Evolutionary conservation across 2,329 filamentous ascomycete genomes (phyloP), one percentile per base, ranked within the genome.

Genomic region (Hirsutella thompsonii): DNA sequence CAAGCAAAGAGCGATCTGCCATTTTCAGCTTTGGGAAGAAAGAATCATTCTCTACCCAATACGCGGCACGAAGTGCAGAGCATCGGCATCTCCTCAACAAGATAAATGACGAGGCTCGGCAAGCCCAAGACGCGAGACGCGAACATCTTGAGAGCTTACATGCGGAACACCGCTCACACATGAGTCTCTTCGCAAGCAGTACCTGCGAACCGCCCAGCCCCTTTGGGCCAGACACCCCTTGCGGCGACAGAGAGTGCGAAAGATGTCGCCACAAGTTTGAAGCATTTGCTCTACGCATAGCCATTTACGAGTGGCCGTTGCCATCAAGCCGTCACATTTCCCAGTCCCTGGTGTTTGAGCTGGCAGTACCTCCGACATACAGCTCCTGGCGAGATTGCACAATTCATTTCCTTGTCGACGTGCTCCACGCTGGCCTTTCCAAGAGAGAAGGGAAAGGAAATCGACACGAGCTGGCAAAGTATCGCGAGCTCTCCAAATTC

Each of bases 331-430:
- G 40, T 0, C 5, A 44, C 0, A 20, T 56, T 10, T 60, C 61
- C 0, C 67, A 70, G 42, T 58, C 69, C 0, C 60, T 63, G 0
- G 58, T 79, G 0, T 79, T 79, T 38, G 75, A 79, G 46, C 54
- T 79, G 0, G 39, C 47, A 0, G 45, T 64, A 0, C 73, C 74
- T 0, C 4, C 19, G 0, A 21, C 50, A 0, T 67, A 72, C 33
- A 47, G 47, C 3, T 37, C 47, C 4, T 78, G 74, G 74, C 57
- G 73, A 10, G 65, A 75, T 39, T 47, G 51, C 1, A 71, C 68
- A 0, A 39, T 60, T 0, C 65, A 55, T 38, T 30, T 76, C 2
- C 42, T 68, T 0, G 44, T 48, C 0, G 48, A 63, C 14, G 53
- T 69, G 1, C 50, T 74, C 0, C 29, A 32, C 13, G 13, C 13